These are phyloP conservation scores for Plasmopara muralis DNA, from an alignment of 352 stramenopile genomes.

Conservation along the genomic window DNA sequence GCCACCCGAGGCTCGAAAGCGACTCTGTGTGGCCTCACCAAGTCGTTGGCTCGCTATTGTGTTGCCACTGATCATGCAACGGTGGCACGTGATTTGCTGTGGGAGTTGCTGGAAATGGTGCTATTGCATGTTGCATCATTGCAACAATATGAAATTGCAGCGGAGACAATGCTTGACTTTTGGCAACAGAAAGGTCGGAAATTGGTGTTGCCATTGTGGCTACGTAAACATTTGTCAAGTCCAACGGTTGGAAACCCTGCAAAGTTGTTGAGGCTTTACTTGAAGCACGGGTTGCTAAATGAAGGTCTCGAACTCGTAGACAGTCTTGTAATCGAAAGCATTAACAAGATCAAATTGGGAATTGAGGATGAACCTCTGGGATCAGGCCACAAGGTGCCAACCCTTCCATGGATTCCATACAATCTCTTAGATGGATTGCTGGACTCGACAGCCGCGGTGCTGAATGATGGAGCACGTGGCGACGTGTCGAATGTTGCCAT, in stretches of 20 bases:
- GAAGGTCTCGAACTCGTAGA: constrained; percentile 57
- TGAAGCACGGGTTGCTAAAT: constrained; percentile 55
- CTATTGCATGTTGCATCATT: constrained; percentile 33
- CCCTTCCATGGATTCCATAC: constrained; percentile 64
- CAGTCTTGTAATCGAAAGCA: constrained; percentile 25
- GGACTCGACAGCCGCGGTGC: constrained; percentile 34
- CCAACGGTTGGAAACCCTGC: constrained; percentile 38
- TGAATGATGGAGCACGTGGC: constrained; percentile 17
- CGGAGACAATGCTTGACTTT: constrained; percentile 42
- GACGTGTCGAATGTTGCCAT: constrained; percentile 18
- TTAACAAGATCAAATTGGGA: constrained; percentile 4
- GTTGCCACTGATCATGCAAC: constrained; percentile 36
- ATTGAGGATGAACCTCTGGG: constrained; percentile 34
- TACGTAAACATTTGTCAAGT: constrained; percentile 35
- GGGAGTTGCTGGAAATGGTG: constrained; percentile 50
- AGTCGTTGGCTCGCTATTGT: constrained; percentile 60
- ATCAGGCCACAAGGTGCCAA: constrained; percentile 8
- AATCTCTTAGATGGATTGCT: constrained; percentile 58
- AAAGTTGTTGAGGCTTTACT: constrained; percentile 48
- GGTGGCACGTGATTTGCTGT: constrained; percentile 33
- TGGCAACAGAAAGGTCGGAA: constrained; percentile 48
- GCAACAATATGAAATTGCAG: constrained; percentile 51
- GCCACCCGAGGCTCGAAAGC: constrained; percentile 9
- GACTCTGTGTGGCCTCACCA: constrained; percentile 40
- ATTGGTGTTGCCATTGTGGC: constrained; percentile 52